Conservation (phyloP, 2,329 filamentous ascomycete species). For the Sarocladium kiliense region DNA sequence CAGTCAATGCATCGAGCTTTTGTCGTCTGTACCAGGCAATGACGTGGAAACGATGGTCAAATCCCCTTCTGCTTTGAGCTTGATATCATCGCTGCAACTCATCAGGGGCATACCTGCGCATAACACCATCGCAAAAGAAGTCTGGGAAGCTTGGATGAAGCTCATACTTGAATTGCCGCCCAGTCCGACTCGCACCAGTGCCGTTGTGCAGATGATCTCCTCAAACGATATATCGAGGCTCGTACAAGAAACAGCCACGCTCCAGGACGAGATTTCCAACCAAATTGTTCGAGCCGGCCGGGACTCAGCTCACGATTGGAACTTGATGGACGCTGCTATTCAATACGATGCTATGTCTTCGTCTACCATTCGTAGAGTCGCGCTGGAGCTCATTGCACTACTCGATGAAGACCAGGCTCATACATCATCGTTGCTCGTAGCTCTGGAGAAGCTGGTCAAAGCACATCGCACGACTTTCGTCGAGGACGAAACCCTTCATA, state of each 20-base stretch:
- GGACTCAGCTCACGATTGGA: slow-evolving; percentile 30
- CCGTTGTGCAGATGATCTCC: slow-evolving; percentile 42
- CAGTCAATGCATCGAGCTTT: slow-evolving; percentile 34
- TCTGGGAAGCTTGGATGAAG: slow-evolving; percentile 41
- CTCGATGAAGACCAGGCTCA: slow-evolving; percentile 24
- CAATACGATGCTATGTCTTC: slow-evolving; percentile 35
- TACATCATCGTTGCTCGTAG: slow-evolving; percentile 30
- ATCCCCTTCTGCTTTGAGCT: slow-evolving; percentile 62
- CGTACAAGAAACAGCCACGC: slow-evolving; percentile 22
- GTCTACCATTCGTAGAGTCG: slow-evolving; percentile 26
- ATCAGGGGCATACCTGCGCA: slow-evolving; percentile 40
- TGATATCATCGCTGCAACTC: slow-evolving; percentile 61
- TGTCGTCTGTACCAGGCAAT: slow-evolving; percentile 46
- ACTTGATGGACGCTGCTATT: slow-evolving; percentile 44
- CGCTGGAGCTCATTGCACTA: slow-evolving; percentile 26
- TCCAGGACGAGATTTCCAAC: slow-evolving; percentile 42
- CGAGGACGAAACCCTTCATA: slow-evolving; percentile 38
- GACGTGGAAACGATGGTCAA: slow-evolving; percentile 53
- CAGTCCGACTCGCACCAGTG: slow-evolving; percentile 18
- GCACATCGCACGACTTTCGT: slow-evolving; percentile 39
- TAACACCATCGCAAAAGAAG: slow-evolving; percentile 28
- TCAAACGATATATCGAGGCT: slow-evolving; percentile 20
- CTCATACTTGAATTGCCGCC: slow-evolving; percentile 30
- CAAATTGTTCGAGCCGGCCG: slow-evolving; percentile 33
- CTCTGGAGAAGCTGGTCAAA: slow-evolving; percentile 43